Base-by-base conservation (phyloP, 2,329 filamentous ascomycete genomes). In the Fusarium sp. region DNA sequence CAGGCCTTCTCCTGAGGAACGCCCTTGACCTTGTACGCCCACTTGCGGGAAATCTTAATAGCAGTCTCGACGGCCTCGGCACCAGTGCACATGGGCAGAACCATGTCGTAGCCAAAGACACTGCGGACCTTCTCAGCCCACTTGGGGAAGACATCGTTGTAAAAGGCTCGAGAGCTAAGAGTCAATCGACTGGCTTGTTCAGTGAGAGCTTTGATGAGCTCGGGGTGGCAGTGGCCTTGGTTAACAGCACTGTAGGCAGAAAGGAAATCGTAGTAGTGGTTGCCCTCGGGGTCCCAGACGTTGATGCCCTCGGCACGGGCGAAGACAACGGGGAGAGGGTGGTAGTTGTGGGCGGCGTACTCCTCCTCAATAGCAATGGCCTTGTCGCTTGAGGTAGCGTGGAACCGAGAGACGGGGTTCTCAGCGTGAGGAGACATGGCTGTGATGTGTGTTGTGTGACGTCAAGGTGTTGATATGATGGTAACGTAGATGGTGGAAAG, bases 291-390 rank as follows among this genome's bases (percentile, higher is more conserved):
- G 77, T 99, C 96, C 95, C 96, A 99, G 59, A 98, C 96, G 63
- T 91, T 90, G 76, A 91, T 91, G 47, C 95, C 96, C 73, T 90
- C 87, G 40, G 94, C 96, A 69, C 89, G 88, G 56, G 95, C 86
- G 80, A 98, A 97, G 76, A 97, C 96, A 62, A 99, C 90, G 39
- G 96, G 96, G 4, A 99, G 88, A 17, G 96, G 96, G 81, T 98
- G 94, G 85, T 99, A 99, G 85, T 99, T 99, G 88, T 99, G 96
- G 47, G 96, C 96, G 48, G 96, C 96, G 79, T 88, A 95, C 77
- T 92, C 84, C 75, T 92, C 85, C 83, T 99, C 96, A 52, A 89
- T 83, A 52, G 89, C 82, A 78, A 97, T 96, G 73, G 96, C 95
- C 72, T 86, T 84, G 58, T 89, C 83, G 42, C 94, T 94, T 24